Evolutionary conservation across 2,329 filamentous ascomycete species (phyloP).

Genomic region (Xylaria polymorpha): DNA sequence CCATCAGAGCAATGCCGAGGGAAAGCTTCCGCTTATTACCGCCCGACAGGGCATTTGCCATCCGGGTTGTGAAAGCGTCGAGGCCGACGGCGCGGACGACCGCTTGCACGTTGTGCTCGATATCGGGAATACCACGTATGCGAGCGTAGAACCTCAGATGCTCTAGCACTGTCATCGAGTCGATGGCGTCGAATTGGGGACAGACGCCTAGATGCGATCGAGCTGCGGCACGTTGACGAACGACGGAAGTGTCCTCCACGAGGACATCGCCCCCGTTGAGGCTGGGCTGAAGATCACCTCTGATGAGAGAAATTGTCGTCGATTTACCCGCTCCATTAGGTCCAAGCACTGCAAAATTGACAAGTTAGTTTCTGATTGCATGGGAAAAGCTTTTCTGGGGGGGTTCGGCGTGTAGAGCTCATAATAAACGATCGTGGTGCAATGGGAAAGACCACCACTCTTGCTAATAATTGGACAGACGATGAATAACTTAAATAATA

Average conservation of each 20-base stretch:
- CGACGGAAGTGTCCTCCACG: conserved; percentile 81
- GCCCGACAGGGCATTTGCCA: conserved; percentile 83
- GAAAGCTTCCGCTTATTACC: conserved; percentile 95
- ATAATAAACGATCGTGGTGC: not conserved
- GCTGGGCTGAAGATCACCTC: conserved; percentile 85
- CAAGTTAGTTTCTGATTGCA: conserved; percentile 7
- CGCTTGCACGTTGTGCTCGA: conserved; percentile 80
- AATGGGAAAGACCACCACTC: not conserved
- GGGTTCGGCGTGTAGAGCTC: not conserved
- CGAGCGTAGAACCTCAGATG: conserved; percentile 90
- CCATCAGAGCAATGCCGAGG: conserved; percentile 90
- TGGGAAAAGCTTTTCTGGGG: not conserved
- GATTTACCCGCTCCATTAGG: conserved; percentile 94
- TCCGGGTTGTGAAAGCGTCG: conserved; percentile 74
- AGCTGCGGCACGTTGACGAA: conserved; percentile 76
- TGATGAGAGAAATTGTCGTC: conserved; percentile 87
- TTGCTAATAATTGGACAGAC: not conserved
- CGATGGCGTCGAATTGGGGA: conserved; percentile 88
- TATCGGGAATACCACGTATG: conserved; percentile 79
- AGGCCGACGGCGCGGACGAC: conserved; percentile 86
- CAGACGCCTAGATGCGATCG: conserved; percentile 88
- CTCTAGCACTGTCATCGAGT: conserved; percentile 89
- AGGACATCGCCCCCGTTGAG: conserved; percentile 79
- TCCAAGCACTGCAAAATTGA: conserved; percentile 69
- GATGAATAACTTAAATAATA: not conserved